Evolutionary conservation across 1,139 yeast genomes (phyloP).

Genomic region (Meyerozyma sp.): DNA sequence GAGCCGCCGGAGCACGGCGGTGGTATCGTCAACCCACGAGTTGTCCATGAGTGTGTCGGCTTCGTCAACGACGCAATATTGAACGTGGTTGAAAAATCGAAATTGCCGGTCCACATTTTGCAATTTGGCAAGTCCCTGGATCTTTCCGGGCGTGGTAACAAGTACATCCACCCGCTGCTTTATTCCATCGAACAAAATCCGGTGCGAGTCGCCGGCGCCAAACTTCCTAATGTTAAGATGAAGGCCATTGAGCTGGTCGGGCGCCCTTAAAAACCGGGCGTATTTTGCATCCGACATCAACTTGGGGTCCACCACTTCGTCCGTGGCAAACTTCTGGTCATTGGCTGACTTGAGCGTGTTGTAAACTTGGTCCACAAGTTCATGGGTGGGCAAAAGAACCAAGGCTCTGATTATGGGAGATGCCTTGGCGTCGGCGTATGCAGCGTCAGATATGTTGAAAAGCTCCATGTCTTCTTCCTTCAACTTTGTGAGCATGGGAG

Average conservation of each 20-base stretch:
- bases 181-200: slow-evolving; percentile 43
- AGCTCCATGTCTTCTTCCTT: slow-evolving; percentile 45
- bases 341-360: slow-evolving; percentile 43
- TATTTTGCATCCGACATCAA: slow-evolving; percentile 15
- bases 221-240: slow-evolving; percentile 51
- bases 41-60: slow-evolving; percentile 91
- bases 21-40: slow-evolving; percentile 71
- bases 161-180: slow-evolving; percentile 64
- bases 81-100: slow-evolving; percentile 39
- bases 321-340: slow-evolving; percentile 17
- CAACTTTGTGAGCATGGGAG: slow-evolving; percentile 66
- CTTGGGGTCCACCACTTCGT: slow-evolving; percentile 10
- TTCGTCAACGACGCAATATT: slow-evolving; percentile 80
- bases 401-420: slow-evolving; percentile 57
- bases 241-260: slow-evolving; percentile 24
- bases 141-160: slow-evolving; percentile 78
- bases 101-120: slow-evolving; percentile 44
- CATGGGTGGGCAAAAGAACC: slow-evolving; percentile 82
- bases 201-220: slow-evolving; percentile 49
- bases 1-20: slow-evolving; percentile 48
- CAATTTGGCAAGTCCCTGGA: slow-evolving; percentile 42
- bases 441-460: slow-evolving; percentile 21
- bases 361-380: slow-evolving; percentile 77
- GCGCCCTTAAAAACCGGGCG: slow-evolving; percentile 18
- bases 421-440: slow-evolving; percentile 24